Evolutionary conservation across 495 filamentous ascomycete genomes (phyloP), one percentile per base, ranked within the genome.

Genomic region (Jackrogersella multiformis): DNA sequence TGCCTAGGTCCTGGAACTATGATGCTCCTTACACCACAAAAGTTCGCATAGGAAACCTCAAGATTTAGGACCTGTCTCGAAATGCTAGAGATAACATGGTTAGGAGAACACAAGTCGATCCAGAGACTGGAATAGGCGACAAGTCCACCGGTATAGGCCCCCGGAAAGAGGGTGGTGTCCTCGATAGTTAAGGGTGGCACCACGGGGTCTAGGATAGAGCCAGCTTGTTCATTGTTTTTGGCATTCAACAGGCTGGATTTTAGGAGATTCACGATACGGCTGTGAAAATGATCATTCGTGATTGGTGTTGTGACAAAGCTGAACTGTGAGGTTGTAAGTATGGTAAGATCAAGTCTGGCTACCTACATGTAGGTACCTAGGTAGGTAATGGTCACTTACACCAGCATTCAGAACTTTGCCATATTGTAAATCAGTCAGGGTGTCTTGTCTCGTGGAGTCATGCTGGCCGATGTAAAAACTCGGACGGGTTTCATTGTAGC

Each of bases 41-140:
- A 99, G 49, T 91, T 92, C 34, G 95, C 96, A 77, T 97, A 99
- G 18, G 91, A 89, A 15, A 98, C 85, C 69, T 99, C 95, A 53
- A 95, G 80, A 74, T 92, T 92, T 46, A 99, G 78, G 1, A 97
- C 92, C 73, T 97, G 93, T 26, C 90, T 86, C 10, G 93, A 96
- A 56, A 97, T 80, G 73, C 91, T 88, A 1, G 91, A 86, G 59
- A 97, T 88, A 61, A 91, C 66, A 13, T 92, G 91, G 75, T 97
- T 89, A 0, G 90, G 79, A 28, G 93, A 97, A 66, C 88, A 91
- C 2, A 97, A 76, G 74, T 97, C 93, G 70, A 96, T 94, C 94
- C 93, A 97, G 13, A 90, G 87, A 71, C 92, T 96, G 9, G 85
- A 86, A 21, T 91, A 87, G 32, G 86, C 90, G 7, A 95, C 79